Evolutionary conservation across 768 basidiomycete species (phyloP).

Genomic region (Serpula lacrymans): DNA sequence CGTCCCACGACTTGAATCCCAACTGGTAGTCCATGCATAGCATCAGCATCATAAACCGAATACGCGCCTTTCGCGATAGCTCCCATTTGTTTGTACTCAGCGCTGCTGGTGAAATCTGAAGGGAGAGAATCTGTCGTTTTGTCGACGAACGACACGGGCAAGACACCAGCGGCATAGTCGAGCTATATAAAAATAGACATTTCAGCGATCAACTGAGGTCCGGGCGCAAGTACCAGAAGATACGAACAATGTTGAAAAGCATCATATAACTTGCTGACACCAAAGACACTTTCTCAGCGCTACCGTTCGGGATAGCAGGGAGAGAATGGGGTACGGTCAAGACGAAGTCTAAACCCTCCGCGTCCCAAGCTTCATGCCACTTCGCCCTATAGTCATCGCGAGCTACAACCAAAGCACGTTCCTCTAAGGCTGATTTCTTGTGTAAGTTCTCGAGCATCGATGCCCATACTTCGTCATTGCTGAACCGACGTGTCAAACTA

Average conservation of each 20-base stretch:
- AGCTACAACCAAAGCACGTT: constrained; percentile 24
- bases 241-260: constrained; percentile 44
- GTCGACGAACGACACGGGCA: constrained; percentile 56
- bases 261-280: constrained; percentile 31
- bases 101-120: constrained; percentile 20
- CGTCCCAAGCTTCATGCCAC: constrained; percentile 38
- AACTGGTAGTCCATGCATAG: constrained; percentile 67
- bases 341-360: constrained; percentile 38
- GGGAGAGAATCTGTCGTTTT: constrained; percentile 38
- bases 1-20: constrained; percentile 64
- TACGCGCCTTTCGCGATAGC: constrained; percentile 45
- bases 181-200: too few relatives aligned
- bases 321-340: constrained; percentile 36
- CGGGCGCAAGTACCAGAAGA: background rate
- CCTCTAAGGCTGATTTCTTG: constrained; percentile 22
- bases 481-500: constrained; percentile 29
- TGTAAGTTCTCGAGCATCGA: constrained; percentile 34
- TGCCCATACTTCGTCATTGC: constrained; percentile 23
- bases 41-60: constrained; percentile 52
- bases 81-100: constrained; percentile 33
- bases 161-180: constrained; percentile 56
- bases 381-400: constrained; percentile 19
- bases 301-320: constrained; percentile 36
- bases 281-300: constrained; percentile 31
- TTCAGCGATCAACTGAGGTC: background rate